Conservation (phyloP, 257 asterid species). For the Petunia axillaris region DNA sequence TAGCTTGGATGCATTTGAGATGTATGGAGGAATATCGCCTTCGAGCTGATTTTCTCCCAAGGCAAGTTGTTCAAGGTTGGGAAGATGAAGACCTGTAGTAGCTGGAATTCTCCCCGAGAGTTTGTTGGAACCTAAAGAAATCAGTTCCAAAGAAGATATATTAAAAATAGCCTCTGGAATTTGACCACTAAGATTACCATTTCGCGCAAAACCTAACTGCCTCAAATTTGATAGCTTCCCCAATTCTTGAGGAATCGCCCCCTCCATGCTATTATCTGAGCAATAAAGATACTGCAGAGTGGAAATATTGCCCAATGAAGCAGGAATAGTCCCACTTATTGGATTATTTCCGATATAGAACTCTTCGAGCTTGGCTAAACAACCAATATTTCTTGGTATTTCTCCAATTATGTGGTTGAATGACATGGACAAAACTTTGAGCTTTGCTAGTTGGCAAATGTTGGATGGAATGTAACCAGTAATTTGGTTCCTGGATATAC, state of each 20-base stretch:
- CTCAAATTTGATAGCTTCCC: slow-evolving; percentile 36
- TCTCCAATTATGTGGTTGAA: slow-evolving; percentile 32
- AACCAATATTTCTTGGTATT: slow-evolving; percentile 38
- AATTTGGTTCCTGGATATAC: slow-evolving; percentile 30
- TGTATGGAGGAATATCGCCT: slow-evolving; percentile 35
- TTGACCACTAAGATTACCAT: slow-evolving; percentile 31
- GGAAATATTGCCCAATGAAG: slow-evolving; percentile 42
- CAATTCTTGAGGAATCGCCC: slow-evolving; percentile 34
- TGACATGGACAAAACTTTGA: slow-evolving; percentile 21
- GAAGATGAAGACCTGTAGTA: slow-evolving; percentile 35
- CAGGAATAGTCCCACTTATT: slow-evolving; percentile 35
- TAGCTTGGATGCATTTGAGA: slow-evolving; percentile 37
- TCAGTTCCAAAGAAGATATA: slow-evolving; percentile 31
- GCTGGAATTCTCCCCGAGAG: slow-evolving; percentile 36
- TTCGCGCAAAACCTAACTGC: slow-evolving; percentile 29
- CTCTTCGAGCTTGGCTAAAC: slow-evolving; percentile 30
- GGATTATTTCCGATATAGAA: slow-evolving; percentile 30
- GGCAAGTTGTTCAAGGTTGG: slow-evolving; percentile 35
- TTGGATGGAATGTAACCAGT: slow-evolving; percentile 32
- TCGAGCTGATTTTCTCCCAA: slow-evolving; percentile 32
- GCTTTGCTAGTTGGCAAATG: slow-evolving; percentile 30
- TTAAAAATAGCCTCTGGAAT: slow-evolving; percentile 42
- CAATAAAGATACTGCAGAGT: slow-evolving; percentile 32
- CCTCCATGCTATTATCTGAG: slow-evolving; percentile 32
- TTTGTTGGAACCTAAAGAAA: slow-evolving; percentile 33